Evolutionary conservation across 164 flowering plant genomes (phyloP).

Genomic region (Vitis amurensis): DNA sequence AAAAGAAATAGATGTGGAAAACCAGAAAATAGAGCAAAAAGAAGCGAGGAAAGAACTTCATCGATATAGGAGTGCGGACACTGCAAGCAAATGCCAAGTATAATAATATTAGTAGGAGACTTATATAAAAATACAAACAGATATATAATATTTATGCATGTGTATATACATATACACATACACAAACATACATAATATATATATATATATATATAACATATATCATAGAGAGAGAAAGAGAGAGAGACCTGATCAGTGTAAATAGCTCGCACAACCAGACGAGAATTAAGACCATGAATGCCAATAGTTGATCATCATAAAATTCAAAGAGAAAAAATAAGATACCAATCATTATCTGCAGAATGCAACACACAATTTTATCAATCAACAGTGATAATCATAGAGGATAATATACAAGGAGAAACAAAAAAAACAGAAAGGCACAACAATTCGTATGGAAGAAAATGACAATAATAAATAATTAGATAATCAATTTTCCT

Average conservation of each 20-base stretch:
- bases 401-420: background rate
- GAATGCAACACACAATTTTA: conserved; percentile 4
- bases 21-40: conserved; percentile 95
- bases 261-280: conserved; percentile 97
- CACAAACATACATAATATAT: background rate
- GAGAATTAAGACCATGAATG: conserved; percentile 93
- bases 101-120: conserved; percentile 3
- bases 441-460: background rate
- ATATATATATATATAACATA: background rate
- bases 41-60: conserved; percentile 99
- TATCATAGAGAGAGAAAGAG: conserved; percentile 24
- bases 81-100: conserved; percentile 46
- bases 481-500: background rate
- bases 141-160: background rate
- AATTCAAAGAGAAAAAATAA: conserved; percentile 95
- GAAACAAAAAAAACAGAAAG: background rate
- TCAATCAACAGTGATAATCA: conserved; percentile 2
- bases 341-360: conserved; percentile 99
- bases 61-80: conserved; percentile 94
- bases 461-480: background rate
- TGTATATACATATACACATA: background rate
- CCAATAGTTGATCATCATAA: conserved; percentile 96
- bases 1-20: conserved; percentile 96
- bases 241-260: conserved; percentile 85
- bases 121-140: background rate